Percentiles rank a stretch among this genome's conserved stretches.
Evolutionary conservation across 2,329 filamentous ascomycete genomes (phyloP).

Genomic region (Paracoccidioides lutzii): DNA sequence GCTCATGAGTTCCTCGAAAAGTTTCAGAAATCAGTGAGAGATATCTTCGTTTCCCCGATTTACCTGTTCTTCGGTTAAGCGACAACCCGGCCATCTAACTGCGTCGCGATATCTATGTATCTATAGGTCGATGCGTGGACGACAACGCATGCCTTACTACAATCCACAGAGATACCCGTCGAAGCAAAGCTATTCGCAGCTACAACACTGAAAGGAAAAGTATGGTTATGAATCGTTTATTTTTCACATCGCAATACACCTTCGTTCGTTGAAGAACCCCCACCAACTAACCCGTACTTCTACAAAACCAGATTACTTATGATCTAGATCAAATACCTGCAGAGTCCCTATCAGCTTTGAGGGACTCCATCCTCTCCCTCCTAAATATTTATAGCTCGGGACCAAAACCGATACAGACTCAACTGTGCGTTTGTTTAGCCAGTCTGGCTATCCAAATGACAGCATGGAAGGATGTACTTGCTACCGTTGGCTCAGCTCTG

Average conservation of each 20-base stretch:
- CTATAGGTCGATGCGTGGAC: conserved; percentile 77
- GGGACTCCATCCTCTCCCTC: conserved; percentile 70
- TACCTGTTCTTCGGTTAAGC: neutral
- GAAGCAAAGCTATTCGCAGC: conserved; percentile 92
- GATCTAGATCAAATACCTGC: conserved; percentile 80
- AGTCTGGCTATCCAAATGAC: conserved; percentile 94
- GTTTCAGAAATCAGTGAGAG: conserved; percentile 90
- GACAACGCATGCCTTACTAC: conserved; percentile 71
- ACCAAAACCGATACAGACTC: conserved; percentile 71
- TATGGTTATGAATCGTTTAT: conserved; percentile 31
- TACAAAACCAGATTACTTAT: conserved; percentile 65
- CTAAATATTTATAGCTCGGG: conserved; percentile 70
- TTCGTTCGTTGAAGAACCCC: neutral
- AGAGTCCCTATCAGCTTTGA: conserved; percentile 59
- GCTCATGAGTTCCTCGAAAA: conserved; percentile 83
- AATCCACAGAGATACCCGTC: conserved; percentile 56
- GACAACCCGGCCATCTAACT: conserved; percentile 12
- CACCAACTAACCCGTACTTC: conserved; percentile 4
- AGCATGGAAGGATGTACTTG: conserved; percentile 85
- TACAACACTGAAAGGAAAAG: conserved; percentile 96
- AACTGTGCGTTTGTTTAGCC: conserved; percentile 87
- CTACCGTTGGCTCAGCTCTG: conserved; percentile 65
- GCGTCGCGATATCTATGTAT: neutral
- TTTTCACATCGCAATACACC: neutral
- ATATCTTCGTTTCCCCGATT: neutral